Base-by-base conservation (phyloP, 2,329 filamentous ascomycete genomes). In the Furcasterigmium furcatum region DNA sequence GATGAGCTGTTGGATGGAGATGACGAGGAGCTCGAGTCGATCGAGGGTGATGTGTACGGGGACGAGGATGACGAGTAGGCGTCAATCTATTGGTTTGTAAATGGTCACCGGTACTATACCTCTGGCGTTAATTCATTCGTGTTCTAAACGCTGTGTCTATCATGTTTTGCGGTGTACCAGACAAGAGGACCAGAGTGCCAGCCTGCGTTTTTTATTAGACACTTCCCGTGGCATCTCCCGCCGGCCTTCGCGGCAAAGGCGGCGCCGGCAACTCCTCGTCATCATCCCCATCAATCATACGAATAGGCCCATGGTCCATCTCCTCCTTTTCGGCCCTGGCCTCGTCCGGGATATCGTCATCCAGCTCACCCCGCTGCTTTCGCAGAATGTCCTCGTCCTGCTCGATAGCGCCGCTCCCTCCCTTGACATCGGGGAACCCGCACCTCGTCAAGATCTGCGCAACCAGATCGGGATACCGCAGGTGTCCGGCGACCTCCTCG, bases 361-460 rank as follows among this genome's bases (percentile, higher is more conserved):
- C 41, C 14, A 24, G 41, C 30, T 36, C 58, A 29, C 65, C 65
- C 10, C 51, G 44, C 36, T 66, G 60, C 5, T 55, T 58, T 30
- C 66, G 53, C 44, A 59, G 49, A 19, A 71, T 63, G 30, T 64
- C 65, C 4, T 74, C 68, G 47, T 80, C 77, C 52, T 72, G 74
- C 52, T 74, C 74, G 40, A 80, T 80, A 2, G 57, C 58, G 5
- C 64, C 65, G 1, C 62, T 61, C 20, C 69, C 67, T 9, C 70
- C 73, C 35, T 63, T 63, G 22, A 77, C 62, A 32, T 70, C 64
- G 3, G 70, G 60, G 46, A 81, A 79, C 16, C 73, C 76, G 55
- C 77, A 81, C 34, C 68, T 66, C 16, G 65, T 63, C 29, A 81
- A 62, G 20, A 81, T 80, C 61, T 76, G 68, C 24, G 70, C 70